Evolutionary conservation across 1,284 basidiomycete genomes (phyloP), one percentile per base, ranked within the genome.

Genomic region (Cryptococcus floricola): DNA sequence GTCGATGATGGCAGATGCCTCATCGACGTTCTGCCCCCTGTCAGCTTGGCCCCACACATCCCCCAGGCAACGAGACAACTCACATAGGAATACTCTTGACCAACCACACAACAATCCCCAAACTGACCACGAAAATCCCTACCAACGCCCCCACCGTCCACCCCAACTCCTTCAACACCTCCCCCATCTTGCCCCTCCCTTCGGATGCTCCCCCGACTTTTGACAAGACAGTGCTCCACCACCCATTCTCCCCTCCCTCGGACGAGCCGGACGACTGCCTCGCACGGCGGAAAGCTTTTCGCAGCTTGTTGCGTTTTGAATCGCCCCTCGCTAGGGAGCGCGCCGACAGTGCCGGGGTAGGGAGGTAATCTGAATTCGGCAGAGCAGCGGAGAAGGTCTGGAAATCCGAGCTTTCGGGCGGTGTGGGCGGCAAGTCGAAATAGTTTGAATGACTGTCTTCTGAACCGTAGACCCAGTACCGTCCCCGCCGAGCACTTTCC

Each of bases 41-140:
- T 47, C 10, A 23, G 19, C 19, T 27, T 39, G 12, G 9, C 44
- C 23, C n/a, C n/a, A n/a, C 23, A 3, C 14, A 9, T 53, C 7
- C 25, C 25, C 28, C 13, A 25, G 18, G 6, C 39, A 34, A n/a
- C n/a, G 19, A 27, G 27, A 31, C 10, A 1, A 38, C 74, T 69
- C 57, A 77, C 76, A 78, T 77, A 27, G 77, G 77, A 62, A 78
- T 60, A 38, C 68, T 66, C 51, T 65, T 59, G 38, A 77, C 54
- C 46, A 73, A 51, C 60, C 68, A 74, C 14, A 76, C 50, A 3
- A 71, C 76, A 39, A 75, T 39, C 3, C 64, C 67, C 16, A 71
- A 58, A 28, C 72, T 75, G 46, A 70, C 63, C 27, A 77, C 58
- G 52, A 78, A 77, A 5, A 69, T 61, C 13, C 60, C 57, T 0